These are phyloP conservation scores for Rutstroemia sp. DNA, from an alignment of 2,329 filamentous ascomycete species.

Conservation along the genomic window DNA sequence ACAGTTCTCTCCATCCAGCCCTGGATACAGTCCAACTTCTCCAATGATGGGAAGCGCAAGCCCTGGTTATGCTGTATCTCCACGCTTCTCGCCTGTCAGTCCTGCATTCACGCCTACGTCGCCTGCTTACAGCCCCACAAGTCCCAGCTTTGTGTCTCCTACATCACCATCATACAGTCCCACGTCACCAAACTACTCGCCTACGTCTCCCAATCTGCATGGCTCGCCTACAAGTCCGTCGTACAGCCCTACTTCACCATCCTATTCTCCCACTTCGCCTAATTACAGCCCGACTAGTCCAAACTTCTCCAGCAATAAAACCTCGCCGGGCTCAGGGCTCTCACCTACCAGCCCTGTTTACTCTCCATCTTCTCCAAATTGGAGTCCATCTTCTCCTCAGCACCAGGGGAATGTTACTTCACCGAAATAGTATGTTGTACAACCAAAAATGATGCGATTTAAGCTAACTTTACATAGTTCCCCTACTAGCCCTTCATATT, in stretches of 20 bases:
- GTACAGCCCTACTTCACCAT: constrained; percentile 27
- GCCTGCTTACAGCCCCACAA: constrained; percentile 30
- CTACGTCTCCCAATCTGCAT: constrained; percentile 26
- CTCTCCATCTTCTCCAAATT: constrained; percentile 27
- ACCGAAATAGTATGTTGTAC: constrained; percentile 29
- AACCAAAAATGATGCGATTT: background rate
- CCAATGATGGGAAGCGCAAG: constrained; percentile 49
- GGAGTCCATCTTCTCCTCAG: constrained; percentile 26
- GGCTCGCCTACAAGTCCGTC: constrained; percentile 25
- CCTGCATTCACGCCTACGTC: constrained; percentile 32
- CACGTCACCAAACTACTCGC: constrained; percentile 37
- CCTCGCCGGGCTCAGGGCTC: constrained; percentile 23
- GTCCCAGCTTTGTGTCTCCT: constrained; percentile 34
- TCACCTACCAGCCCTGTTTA: constrained; percentile 29
- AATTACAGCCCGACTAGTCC: constrained; percentile 28
- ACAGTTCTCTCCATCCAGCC: constrained; percentile 26
- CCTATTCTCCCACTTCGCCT: constrained; percentile 27
- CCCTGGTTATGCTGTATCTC: constrained; percentile 41
- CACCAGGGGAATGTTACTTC: constrained; percentile 28
- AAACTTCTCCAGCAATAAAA: constrained; percentile 22
- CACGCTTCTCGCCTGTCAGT: constrained; percentile 53
- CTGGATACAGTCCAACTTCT: constrained; percentile 40
- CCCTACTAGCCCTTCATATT: constrained; percentile 23
- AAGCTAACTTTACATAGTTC: constrained; percentile 9
- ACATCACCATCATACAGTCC: constrained; percentile 64